A percentile compares a stretch with the other conserved stretches of the same genome.
phyloP scores from a whole-genome alignment of 768 basidiomycete genomes.

The Dentipellis fragilis region DNA sequence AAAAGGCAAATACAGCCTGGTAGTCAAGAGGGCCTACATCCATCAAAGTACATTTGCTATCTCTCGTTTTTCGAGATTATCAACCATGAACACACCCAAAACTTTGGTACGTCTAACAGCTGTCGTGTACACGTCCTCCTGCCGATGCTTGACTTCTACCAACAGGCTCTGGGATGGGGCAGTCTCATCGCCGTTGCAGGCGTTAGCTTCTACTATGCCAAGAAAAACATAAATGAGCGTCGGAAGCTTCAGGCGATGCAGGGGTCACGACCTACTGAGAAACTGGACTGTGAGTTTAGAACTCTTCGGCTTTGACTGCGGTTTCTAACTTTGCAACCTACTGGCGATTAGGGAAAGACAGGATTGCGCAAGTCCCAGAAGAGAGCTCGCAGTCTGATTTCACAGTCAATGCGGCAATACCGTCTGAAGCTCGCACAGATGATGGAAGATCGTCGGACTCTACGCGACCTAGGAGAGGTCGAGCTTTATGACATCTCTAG shows the following conservation, averaged over 20 bases:
- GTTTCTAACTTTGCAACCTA: neutral
- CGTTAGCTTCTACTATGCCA: conserved; percentile 28
- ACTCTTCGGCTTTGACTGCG: neutral
- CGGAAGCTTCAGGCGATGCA: conserved; percentile 14
- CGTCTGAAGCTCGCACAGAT: neutral
- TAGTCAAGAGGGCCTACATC: too few species aligned
- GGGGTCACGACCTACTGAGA: neutral
- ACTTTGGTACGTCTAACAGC: neutral
- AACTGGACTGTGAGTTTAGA: neutral
- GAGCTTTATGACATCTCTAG: too few species aligned
- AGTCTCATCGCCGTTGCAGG: conserved; percentile 26
- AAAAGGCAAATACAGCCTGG: too few species aligned
- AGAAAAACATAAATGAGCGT: conserved; percentile 26
- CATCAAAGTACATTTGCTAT: too few species aligned
- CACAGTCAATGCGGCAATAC: neutral
- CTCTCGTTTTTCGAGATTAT: too few species aligned
- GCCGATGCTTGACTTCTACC: neutral
- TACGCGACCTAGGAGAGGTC: too few species aligned
- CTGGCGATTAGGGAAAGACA: neutral
- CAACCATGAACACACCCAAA: neutral
- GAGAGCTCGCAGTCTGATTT: neutral
- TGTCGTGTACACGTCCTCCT: neutral
- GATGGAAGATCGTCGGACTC: too few species aligned
- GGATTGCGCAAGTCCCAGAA: neutral
- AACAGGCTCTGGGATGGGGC: conserved; percentile 24